A percentile compares a stretch with the other conserved stretches of the same genome.
Conservation (phyloP, 2,329 filamentous ascomycete species). For the Chaetomium strumarium region DNA sequence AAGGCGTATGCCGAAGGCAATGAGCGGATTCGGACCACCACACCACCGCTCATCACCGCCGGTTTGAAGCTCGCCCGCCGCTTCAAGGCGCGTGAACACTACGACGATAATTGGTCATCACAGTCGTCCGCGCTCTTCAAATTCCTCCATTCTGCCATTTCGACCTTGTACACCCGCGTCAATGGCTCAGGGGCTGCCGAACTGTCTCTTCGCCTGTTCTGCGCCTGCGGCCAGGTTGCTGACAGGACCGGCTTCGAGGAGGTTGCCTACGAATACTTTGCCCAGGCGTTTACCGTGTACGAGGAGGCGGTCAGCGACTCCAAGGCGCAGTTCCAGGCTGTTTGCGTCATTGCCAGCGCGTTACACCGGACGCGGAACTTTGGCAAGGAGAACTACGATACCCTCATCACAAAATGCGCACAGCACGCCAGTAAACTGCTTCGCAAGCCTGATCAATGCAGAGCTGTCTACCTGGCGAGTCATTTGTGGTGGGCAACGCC, state of each 20-base stretch:
- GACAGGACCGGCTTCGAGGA: constrained; percentile 91
- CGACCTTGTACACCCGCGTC: constrained; percentile 80
- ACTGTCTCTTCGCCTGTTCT: constrained; percentile 81
- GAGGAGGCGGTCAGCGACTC: constrained; percentile 95
- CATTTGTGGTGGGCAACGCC: constrained; percentile 98
- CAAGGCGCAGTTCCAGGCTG: constrained; percentile 94
- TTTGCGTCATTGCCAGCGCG: constrained; percentile 86
- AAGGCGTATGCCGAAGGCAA: constrained; percentile 89
- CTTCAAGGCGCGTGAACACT: constrained; percentile 88
- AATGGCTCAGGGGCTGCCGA: constrained; percentile 73
- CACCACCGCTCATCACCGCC: constrained; percentile 82
- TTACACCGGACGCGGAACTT: constrained; percentile 87
- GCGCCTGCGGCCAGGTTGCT: constrained; percentile 85
- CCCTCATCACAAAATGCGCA: constrained; percentile 94
- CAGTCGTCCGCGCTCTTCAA: constrained; percentile 79
- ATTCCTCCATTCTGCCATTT: constrained; percentile 86
- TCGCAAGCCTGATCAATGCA: constrained; percentile 96
- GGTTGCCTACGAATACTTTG: constrained; percentile 96
- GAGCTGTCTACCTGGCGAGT: constrained; percentile 91
- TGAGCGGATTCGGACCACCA: constrained; percentile 93
- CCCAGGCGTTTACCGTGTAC: constrained; percentile 96
- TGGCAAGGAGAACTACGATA: constrained; percentile 96
- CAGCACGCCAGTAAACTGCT: constrained; percentile 94
- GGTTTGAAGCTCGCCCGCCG: constrained; percentile 83
- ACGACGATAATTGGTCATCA: constrained; percentile 57